phyloP scores from a whole-genome alignment of 2,329 filamentous ascomycete genomes.

The Macrophomina tecta region DNA sequence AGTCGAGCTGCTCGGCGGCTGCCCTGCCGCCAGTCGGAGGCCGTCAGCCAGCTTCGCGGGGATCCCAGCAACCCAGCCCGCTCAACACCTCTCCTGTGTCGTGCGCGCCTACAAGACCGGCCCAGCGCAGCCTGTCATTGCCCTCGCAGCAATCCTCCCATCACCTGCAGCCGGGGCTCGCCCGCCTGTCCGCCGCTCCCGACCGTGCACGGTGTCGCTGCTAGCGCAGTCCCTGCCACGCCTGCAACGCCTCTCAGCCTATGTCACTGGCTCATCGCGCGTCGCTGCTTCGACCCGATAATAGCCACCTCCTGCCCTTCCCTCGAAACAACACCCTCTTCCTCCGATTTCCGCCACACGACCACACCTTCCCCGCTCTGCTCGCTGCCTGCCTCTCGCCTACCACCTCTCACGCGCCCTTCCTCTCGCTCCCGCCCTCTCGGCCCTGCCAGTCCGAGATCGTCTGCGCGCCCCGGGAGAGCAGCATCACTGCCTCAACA shows the following conservation, averaged over 20 bases:
- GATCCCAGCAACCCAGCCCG: conserved; percentile 15
- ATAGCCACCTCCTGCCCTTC: conserved; percentile 15
- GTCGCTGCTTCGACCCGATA: conserved; percentile 9
- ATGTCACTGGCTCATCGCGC: conserved; percentile 20
- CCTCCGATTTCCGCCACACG: neutral
- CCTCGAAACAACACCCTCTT: neutral
- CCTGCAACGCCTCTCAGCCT: conserved; percentile 20
- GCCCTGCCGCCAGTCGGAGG: conserved; percentile 6
- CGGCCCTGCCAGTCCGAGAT: conserved; percentile 20
- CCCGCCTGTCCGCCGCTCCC: conserved; percentile 12
- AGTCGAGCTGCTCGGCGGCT: conserved; percentile 7
- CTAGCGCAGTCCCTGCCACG: conserved; percentile 24
- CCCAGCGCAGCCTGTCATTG: conserved; percentile 7
- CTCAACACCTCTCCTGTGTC: conserved; percentile 21
- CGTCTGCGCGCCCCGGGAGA: conserved; percentile 13
- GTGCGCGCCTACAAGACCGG: conserved; percentile 5
- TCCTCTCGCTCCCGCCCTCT: conserved; percentile 13
- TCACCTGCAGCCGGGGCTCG: conserved; percentile 3
- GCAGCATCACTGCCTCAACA: neutral
- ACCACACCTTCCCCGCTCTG: neutral
- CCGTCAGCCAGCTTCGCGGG: conserved; percentile 12
- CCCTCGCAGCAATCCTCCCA: neutral
- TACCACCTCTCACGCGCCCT: neutral
- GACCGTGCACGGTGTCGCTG: conserved; percentile 15
- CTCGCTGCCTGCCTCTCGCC: conserved; percentile 11